Evolutionary conservation across 495 filamentous ascomycete genomes (phyloP).

Genomic region (Podospora anserina): DNA sequence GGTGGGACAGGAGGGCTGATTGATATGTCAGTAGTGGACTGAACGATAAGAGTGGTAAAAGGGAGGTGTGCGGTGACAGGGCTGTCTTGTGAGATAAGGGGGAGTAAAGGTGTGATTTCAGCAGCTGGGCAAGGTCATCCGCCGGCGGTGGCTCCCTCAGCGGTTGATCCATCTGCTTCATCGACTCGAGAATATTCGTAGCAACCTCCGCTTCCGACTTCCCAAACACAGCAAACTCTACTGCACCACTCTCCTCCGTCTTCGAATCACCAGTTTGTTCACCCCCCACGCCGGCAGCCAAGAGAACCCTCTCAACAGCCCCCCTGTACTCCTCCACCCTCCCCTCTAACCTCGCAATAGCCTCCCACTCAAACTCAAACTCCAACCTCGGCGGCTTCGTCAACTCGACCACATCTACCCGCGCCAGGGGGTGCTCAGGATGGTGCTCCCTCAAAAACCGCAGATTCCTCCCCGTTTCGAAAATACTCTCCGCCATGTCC

Average conservation of each 20-base stretch:
- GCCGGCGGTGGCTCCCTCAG: conserved; percentile 20
- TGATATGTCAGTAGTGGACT: conserved; percentile 70
- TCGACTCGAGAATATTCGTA: conserved; percentile 49
- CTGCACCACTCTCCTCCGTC: not conserved
- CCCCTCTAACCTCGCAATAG: conserved; percentile 60
- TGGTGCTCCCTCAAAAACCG: conserved; percentile 69
- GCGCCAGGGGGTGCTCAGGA: conserved; percentile 72
- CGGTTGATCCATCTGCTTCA: conserved; percentile 41
- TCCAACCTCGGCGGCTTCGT: conserved; percentile 56
- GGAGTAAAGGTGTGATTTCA: conserved; percentile 20
- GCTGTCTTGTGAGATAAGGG: conserved; percentile 3
- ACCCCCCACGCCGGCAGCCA: conserved; percentile 19
- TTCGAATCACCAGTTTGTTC: not conserved
- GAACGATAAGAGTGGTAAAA: conserved; percentile 72
- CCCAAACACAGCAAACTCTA: conserved; percentile 46
- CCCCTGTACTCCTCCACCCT: conserved; percentile 63
- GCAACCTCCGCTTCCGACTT: conserved; percentile 49
- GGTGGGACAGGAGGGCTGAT: conserved; percentile 69
- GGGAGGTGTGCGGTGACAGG: conserved; percentile 68
- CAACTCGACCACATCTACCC: conserved; percentile 42
- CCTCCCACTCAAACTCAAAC: conserved; percentile 75
- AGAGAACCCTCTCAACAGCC: conserved; percentile 40
- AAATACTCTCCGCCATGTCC: conserved; percentile 63
- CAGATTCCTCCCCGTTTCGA: conserved; percentile 75
- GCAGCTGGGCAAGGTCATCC: conserved; percentile 33